Base-by-base conservation (phyloP, 2,329 filamentous ascomycete genomes). In the Pezicula neosporulosa region DNA sequence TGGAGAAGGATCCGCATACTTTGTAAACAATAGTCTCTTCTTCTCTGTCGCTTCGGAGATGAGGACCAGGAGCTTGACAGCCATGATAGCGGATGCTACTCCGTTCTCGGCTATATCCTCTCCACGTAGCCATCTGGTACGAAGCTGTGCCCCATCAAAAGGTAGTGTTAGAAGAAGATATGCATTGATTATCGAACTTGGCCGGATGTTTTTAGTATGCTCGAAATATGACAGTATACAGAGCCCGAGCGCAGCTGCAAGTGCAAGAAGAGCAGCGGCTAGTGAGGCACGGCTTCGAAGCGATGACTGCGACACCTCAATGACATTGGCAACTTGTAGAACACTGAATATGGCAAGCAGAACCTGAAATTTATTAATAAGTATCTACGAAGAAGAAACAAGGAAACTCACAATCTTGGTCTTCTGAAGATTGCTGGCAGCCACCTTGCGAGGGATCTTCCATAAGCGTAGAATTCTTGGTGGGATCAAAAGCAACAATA, bases 151-250 rank as follows among this genome's bases (percentile, higher is more conserved):
- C 8, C 52, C 47, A 54, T 64, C 60, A n/a, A 64, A 59, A 3
- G 50, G 42, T 2, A 60, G 41, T 2, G 61, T 57, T 6, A 63
- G 12, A 6, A 63, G 49, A 27, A 63, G 50, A 49, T 63, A 64
- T 10, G 44, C 44, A n/a, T 57, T 55, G 30, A 63, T 54, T 1
- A 60, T 53, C 6, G 54, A 56, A 27, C 56, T 58, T 38, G 61
- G 60, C 36, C 57, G 46, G 16, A 62, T 49, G 21, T 53, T 56
- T 24, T 50, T 55, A 6, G 33, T 46, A 42, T 63, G 61, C 37
- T 63, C 61, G 15, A 50, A n/a, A 27, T 56, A 53, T 5, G 61
- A 62, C 9, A 63, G 38, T 13, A 60, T 15, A 33, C 35, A 54
- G 2, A 61, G 33, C 4, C 51, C 47, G 4, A 62, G 3, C 12